Percentiles rank a stretch among this genome's conserved stretches.
These are phyloP conservation scores for Chaetomiaceae sp. DNA, from an alignment of 2,329 filamentous ascomycete species.

Conservation along the genomic window DNA sequence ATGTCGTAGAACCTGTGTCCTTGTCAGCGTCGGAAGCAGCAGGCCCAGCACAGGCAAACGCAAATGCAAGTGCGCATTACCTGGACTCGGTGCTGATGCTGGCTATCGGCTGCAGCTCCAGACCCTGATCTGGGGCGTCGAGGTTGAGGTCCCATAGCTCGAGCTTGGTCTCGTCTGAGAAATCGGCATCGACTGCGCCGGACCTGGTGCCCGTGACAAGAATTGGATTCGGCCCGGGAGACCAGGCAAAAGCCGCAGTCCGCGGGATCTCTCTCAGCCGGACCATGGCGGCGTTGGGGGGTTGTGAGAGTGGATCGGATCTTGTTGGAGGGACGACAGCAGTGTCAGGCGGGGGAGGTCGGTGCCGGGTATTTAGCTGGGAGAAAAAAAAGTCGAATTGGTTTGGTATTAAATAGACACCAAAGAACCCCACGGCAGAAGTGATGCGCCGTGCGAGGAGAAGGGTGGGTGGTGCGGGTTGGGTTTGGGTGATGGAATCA, in stretches of 20 bases:
- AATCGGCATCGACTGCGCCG: constrained; percentile 92
- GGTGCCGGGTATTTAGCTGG: background rate
- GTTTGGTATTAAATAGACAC: constrained; percentile 9
- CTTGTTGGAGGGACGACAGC: background rate
- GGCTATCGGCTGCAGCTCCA: constrained; percentile 80
- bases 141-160: constrained; percentile 94
- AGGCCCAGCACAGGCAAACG: too few species aligned
- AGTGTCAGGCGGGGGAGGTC: background rate
- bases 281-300: constrained; percentile 64
- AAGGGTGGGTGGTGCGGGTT: constrained; percentile 3
- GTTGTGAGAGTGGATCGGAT: constrained; percentile 1
- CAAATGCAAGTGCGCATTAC: constrained; percentile 41
- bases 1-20: constrained; percentile 83
- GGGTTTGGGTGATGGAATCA: constrained; percentile 12
- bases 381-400: constrained; percentile 12
- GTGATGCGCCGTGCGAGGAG: constrained; percentile 15
- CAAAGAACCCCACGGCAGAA: constrained; percentile 17
- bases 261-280: constrained; percentile 92
- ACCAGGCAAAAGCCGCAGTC: constrained; percentile 97
- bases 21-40: constrained; percentile 10
- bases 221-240: constrained; percentile 72
- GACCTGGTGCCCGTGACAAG: constrained; percentile 92
- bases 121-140: constrained; percentile 66
- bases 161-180: constrained; percentile 93
- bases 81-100: constrained; percentile 85